Percentiles rank a stretch among this genome's conserved stretches.
Evolutionary conservation across 352 stramenopile genomes (phyloP).

Genomic region (Pythium biforme): DNA sequence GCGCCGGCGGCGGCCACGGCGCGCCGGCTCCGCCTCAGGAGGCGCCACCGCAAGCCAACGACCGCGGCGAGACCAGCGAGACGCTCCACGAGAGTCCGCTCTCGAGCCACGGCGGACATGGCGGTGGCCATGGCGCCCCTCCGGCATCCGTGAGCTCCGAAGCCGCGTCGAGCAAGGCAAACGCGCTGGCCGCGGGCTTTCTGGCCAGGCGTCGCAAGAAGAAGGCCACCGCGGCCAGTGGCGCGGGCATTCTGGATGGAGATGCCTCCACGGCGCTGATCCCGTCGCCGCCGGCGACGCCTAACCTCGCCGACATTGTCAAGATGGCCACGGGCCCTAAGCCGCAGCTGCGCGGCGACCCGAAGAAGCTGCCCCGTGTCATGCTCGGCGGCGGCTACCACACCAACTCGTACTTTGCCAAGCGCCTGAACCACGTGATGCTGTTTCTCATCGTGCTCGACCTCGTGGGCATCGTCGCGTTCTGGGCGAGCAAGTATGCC

Average conservation of each 20-base stretch:
- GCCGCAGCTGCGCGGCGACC: conserved; percentile 30
- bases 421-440: conserved; percentile 50
- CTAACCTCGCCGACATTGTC: conserved; percentile 29
- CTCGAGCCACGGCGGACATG: background rate
- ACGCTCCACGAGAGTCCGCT: conserved; percentile 29
- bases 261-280: background rate
- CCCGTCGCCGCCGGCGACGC: conserved; percentile 21
- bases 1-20: conserved; percentile 4
- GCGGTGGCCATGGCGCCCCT: background rate
- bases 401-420: conserved; percentile 81
- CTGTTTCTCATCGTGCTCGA: conserved; percentile 44
- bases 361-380: conserved; percentile 37
- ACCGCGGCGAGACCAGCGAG: conserved; percentile 19
- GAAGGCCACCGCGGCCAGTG: conserved; percentile 3
- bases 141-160: background rate
- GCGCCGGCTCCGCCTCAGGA: background rate
- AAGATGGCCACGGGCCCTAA: conserved; percentile 16
- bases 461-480: conserved; percentile 41
- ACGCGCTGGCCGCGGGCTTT: conserved; percentile 8
- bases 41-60: background rate
- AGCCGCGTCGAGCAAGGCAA: background rate
- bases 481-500: conserved; percentile 39
- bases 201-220: conserved; percentile 21
- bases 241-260: background rate
- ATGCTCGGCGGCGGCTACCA: conserved; percentile 55